phyloP scores from a whole-genome alignment of 2,329 filamentous ascomycete species.

The Fusarium sp. region DNA sequence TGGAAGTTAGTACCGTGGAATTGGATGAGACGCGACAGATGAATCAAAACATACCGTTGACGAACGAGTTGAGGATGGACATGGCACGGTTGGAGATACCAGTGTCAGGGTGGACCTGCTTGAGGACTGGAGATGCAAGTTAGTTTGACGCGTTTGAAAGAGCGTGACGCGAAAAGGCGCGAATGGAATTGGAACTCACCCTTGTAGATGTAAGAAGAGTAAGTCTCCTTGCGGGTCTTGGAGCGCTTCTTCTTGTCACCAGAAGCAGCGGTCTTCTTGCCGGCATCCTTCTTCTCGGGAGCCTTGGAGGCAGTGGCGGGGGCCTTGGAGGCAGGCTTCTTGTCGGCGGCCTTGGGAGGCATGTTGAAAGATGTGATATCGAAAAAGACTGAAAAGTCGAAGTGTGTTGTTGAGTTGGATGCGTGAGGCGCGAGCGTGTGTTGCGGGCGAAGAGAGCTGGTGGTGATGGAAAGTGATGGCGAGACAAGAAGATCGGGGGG shows the following conservation, averaged over 20 bases:
- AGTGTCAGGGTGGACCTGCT: conserved; percentile 99
- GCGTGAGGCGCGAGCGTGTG: conserved; percentile 23
- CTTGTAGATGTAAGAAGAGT: conserved; percentile 99
- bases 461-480: conserved; percentile 55
- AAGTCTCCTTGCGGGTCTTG: conserved; percentile 99
- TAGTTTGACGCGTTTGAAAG: conserved; percentile 29
- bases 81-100: conserved; percentile 99
- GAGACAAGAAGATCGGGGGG: conserved; percentile 60
- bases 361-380: conserved; percentile 60
- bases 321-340: conserved; percentile 99
- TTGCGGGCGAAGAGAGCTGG: conserved; percentile 47
- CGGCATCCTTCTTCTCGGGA: conserved; percentile 97
- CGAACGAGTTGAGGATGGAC: conserved; percentile 99
- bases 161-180: conserved; percentile 19
- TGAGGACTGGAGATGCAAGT: conserved; percentile 73
- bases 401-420: conserved; percentile 27
- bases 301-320: conserved; percentile 74
- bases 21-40: not conserved
- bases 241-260: conserved; percentile 99
- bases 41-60: conserved; percentile 77
- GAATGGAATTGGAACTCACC: conserved; percentile 63
- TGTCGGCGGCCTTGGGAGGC: conserved; percentile 97
- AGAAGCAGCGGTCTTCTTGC: conserved; percentile 97
- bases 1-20: conserved; percentile 5
- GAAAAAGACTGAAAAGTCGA: conserved; percentile 16